Conservation (phyloP, 345 rosid genomes). For the Capsella bursapastoris region DNA sequence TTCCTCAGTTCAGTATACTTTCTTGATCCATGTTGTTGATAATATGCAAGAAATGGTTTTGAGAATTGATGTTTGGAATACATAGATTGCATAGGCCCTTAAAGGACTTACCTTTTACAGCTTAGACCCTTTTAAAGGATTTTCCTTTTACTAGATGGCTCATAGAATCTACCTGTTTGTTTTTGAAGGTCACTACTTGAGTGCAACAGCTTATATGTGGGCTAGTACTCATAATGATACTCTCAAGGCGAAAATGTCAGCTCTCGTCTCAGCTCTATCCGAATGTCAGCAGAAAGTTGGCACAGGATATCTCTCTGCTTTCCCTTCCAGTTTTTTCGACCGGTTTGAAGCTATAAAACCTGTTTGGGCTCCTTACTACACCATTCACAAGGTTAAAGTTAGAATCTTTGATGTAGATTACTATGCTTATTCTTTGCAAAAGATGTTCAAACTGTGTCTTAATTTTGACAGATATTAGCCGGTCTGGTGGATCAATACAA, state of each 20-base stretch:
- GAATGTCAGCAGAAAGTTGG: conserved; percentile 77
- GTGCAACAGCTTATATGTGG: conserved; percentile 95
- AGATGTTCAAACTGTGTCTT: conserved; percentile 27
- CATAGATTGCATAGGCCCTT: conserved; percentile 11
- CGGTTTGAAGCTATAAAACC: conserved; percentile 79
- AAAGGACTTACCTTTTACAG: conserved; percentile 8
- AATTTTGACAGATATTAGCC: conserved; percentile 69
- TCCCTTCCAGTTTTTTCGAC: conserved; percentile 78
- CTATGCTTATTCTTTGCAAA: conserved; percentile 2
- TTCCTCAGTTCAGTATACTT: background rate
- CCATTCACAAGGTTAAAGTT: conserved; percentile 79
- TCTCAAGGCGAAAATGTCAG: conserved; percentile 73
- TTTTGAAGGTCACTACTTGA: conserved; percentile 87
- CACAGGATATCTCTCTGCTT: conserved; percentile 92
- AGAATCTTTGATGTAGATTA: background rate
- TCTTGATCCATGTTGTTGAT: conserved; percentile 13
- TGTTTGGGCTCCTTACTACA: conserved; percentile 99
- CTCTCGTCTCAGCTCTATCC: conserved; percentile 67
- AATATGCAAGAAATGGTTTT: conserved; percentile 9
- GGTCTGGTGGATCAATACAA: conserved; percentile 88
- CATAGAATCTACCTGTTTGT: conserved; percentile 2
- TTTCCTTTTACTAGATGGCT: conserved; percentile 3
- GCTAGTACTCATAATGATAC: conserved; percentile 80
- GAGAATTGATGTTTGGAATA: conserved; percentile 20
- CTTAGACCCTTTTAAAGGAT: background rate